Evolutionary conservation across 1,284 basidiomycete species (phyloP).

Genomic region (Jaminaea rosea): DNA sequence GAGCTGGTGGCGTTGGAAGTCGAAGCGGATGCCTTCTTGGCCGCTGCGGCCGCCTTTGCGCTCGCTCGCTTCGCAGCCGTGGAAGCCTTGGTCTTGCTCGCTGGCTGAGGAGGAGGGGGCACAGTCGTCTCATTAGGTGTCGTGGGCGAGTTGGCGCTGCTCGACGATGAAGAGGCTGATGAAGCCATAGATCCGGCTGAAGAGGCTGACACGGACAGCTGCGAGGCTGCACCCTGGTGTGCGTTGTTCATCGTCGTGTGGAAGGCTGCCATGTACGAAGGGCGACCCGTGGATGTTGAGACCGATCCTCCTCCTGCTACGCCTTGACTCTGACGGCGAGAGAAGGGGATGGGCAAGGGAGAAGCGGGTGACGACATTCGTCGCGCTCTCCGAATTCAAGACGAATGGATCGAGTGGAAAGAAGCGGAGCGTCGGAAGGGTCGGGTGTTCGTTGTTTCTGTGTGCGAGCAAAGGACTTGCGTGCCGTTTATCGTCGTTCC

Average conservation of each 20-base stretch:
- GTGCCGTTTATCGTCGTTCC: too few species aligned
- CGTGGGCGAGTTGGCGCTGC: background rate
- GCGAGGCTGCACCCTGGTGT: background rate
- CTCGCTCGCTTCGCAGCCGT: background rate
- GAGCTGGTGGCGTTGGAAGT: background rate
- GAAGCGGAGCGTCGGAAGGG: too few species aligned
- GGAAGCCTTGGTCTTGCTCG: background rate
- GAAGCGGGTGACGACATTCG: slow-evolving; percentile 1
- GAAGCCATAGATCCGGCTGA: background rate
- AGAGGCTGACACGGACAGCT: background rate
- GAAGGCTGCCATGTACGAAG: background rate
- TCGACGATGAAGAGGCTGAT: background rate
- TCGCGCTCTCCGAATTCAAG: too few species aligned
- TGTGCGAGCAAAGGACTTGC: too few species aligned
- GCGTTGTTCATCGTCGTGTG: background rate
- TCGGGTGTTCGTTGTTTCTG: too few species aligned
- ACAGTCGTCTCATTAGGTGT: background rate
- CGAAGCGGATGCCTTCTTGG: background rate
- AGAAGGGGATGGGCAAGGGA: background rate
- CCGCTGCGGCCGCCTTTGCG: background rate
- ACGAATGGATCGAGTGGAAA: too few species aligned
- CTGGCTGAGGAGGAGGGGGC: background rate
- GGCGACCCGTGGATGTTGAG: background rate
- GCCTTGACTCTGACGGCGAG: background rate
- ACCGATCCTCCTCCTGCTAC: background rate